Conservation (phyloP, 768 basidiomycete genomes). For the Rossbeevera mucosa region DNA sequence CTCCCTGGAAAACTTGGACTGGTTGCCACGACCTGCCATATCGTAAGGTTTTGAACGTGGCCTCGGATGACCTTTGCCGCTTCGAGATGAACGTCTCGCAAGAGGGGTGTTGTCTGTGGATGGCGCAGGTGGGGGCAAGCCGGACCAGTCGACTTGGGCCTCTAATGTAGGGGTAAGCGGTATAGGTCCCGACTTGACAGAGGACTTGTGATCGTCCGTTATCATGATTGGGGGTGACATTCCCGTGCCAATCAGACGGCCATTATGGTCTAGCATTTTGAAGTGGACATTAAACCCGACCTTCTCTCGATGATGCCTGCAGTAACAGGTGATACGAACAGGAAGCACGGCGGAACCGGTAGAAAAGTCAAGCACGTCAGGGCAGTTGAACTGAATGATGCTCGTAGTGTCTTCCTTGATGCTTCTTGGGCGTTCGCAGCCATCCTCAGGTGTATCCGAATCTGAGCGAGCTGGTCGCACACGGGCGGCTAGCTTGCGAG, state of each 20-base stretch:
- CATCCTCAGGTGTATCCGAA: constrained; percentile 62
- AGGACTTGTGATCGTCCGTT: constrained; percentile 97
- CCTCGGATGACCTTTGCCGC: constrained; percentile 45
- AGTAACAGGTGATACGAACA: constrained; percentile 95
- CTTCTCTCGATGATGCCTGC: constrained; percentile 97
- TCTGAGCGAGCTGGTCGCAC: constrained; percentile 75
- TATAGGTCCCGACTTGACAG: constrained; percentile 27
- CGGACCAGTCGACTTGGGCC: constrained; percentile 50
- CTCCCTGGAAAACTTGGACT: constrained; percentile 51
- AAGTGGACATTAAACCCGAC: constrained; percentile 90
- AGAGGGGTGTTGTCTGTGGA: constrained; percentile 35
- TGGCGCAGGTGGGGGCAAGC: constrained; percentile 22
- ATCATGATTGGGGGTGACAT: constrained; percentile 93
- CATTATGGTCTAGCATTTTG: constrained; percentile 73
- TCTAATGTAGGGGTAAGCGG: constrained; percentile 34
- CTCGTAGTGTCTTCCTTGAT: constrained; percentile 66
- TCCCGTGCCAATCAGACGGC: constrained; percentile 77
- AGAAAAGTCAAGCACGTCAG: constrained; percentile 84
- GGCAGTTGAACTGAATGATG: constrained; percentile 95
- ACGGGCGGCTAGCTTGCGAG: constrained; percentile 82
- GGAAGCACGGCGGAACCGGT: constrained; percentile 86
- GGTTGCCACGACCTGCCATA: constrained; percentile 25
- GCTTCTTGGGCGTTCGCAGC: constrained; percentile 39
- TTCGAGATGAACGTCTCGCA: constrained; percentile 43
- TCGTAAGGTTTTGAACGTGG: constrained; percentile 74